Evolutionary conservation across 73 alveolate genomes (phyloP), one percentile per base, ranked within the genome.

Genomic region (Paramecium pentaurelia): DNA sequence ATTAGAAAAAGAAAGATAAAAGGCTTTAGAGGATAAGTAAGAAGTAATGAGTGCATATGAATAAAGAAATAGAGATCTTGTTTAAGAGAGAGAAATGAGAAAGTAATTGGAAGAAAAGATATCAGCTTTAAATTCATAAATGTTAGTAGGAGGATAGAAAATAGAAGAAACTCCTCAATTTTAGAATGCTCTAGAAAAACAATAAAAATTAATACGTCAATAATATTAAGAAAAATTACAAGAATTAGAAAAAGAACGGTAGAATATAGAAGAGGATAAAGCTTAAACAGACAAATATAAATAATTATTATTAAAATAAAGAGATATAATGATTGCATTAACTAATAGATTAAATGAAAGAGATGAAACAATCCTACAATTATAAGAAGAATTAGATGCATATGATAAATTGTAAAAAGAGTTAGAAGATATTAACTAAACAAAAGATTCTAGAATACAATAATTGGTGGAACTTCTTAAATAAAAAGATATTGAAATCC

Each of bases 251-350:
- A 95, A 95, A 94, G 99, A 98, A 90, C 89, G 99, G 71, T 94
- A 96, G 58, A 95, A 93, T 75, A 97, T 98, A 30, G 99, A 96
- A 83, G 99, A 96, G 92, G 99, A 96, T 84, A 97, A 98, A 88
- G 99, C 98, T 12, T 96, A 98, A 90, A 98, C 97, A 59, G 99
- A 98, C 86, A 96, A 98, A 90, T 98, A 98, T 94, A 98, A 99
- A 97, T 98, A 99, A 90, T 96, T 99, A 42, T 95, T 99, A 60
- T 86, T 98, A 44, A 98, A 98, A 92, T 97, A 99, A 88, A 96
- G 99, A 86, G 99, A 99, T 96, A 99, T 99, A 51, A 99, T 99
- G 99, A 97, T 98, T 28, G 99, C 99, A 6, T 95, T 99, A 60
- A 99, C 99, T 12, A 96, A 96, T 58, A 94, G 99, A 93, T 96